Evolutionary conservation across 345 rosid genomes (phyloP).

Genomic region (Brassica juncea): DNA sequence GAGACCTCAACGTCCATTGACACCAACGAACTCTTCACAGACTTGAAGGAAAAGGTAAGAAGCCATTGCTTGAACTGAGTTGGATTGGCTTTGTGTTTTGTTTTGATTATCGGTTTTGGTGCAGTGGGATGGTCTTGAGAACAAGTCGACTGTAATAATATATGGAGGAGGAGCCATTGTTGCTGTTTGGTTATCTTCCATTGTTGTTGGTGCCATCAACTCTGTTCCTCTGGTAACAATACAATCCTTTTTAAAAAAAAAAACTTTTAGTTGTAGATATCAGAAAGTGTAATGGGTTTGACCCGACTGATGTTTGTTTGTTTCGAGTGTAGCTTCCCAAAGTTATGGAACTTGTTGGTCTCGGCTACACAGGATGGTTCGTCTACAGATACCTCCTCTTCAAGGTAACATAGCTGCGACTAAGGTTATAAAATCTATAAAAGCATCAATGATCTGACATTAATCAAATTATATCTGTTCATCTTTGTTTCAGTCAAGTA

Average conservation of each 20-base stretch:
- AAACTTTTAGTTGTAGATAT: not conserved
- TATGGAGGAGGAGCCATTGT: conserved; percentile 97
- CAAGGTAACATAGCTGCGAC: conserved; percentile 56
- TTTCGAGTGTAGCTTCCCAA: conserved; percentile 68
- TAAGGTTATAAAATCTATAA: not conserved
- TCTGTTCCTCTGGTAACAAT: conserved; percentile 81
- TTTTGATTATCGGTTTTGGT: conserved; percentile 1
- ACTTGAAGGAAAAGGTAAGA: conserved; percentile 88
- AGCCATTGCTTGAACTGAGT: not conserved
- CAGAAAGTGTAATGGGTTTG: not conserved
- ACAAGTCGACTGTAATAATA: conserved; percentile 83
- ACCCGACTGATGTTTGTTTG: not conserved
- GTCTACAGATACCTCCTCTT: conserved; percentile 99
- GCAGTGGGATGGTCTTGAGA: conserved; percentile 95
- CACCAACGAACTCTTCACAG: conserved; percentile 68
- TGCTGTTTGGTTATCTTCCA: conserved; percentile 89
- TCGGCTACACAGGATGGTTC: conserved; percentile 98
- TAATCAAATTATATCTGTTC: not conserved
- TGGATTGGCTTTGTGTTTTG: conserved; percentile 10
- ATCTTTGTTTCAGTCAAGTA: conserved; percentile 67
- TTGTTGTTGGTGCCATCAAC: conserved; percentile 84
- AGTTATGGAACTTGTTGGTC: conserved; percentile 94
- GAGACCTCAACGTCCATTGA: conserved; percentile 62
- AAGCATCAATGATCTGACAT: not conserved
- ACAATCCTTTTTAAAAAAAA: too few species aligned